Conservation (phyloP, 2,329 filamentous ascomycete genomes). For the Apiospora marii region DNA sequence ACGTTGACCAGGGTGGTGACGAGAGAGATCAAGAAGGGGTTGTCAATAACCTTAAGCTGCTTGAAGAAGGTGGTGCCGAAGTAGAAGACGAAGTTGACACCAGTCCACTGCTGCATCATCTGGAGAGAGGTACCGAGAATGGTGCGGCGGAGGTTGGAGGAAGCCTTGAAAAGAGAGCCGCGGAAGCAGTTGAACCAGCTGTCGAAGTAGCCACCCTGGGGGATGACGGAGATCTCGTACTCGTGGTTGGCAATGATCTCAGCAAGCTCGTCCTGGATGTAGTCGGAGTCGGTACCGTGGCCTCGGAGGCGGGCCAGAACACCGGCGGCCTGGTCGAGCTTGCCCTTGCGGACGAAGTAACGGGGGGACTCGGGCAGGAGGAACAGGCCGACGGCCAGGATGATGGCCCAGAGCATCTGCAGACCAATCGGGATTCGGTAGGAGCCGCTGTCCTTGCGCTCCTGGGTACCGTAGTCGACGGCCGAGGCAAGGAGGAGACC, state of each 20-base stretch:
- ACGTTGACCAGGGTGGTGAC: constrained; percentile 83
- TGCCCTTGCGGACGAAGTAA: constrained; percentile 82
- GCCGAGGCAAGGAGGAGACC: constrained; percentile 78
- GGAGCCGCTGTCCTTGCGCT: constrained; percentile 66
- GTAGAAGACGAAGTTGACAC: constrained; percentile 81
- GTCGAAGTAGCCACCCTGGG: constrained; percentile 68
- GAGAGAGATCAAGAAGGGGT: constrained; percentile 76
- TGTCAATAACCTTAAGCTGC: constrained; percentile 67
- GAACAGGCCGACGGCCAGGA: constrained; percentile 76
- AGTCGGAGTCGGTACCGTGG: constrained; percentile 75
- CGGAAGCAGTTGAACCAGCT: constrained; percentile 75
- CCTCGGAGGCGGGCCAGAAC: constrained; percentile 75
- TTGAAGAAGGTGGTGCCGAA: constrained; percentile 76
- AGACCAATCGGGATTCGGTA: constrained; percentile 85
- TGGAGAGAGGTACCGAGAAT: constrained; percentile 45
- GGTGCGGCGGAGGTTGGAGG: constrained; percentile 74
- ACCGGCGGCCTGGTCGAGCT: constrained; percentile 68
- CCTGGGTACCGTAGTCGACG: constrained; percentile 75
- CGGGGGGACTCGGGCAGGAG: constrained; percentile 86
- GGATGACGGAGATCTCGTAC: constrained; percentile 78
- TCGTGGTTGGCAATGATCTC: constrained; percentile 91
- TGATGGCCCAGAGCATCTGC: constrained; percentile 82
- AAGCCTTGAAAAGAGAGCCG: constrained; percentile 67
- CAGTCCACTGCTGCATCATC: constrained; percentile 47
- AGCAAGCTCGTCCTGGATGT: constrained; percentile 79